A percentile compares a stretch with the other conserved stretches of the same genome.
Evolutionary conservation across 2,329 filamentous ascomycete genomes (phyloP).

Genomic region (Diplocarpon rosae): DNA sequence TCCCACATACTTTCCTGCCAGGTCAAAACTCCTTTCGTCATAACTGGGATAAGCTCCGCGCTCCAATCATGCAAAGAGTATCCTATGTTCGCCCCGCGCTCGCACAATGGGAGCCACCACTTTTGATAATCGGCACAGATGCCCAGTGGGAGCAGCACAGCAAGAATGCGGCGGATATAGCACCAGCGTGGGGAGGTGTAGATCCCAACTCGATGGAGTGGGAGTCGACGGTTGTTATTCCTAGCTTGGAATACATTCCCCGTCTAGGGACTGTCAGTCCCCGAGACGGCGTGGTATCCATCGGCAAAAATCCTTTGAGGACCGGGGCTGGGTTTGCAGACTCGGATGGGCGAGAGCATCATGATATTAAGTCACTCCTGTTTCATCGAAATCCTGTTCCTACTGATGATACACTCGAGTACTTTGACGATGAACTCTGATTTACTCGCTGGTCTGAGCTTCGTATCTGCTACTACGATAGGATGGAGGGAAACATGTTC

Average conservation of each 20-base stretch:
- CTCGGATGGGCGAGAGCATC: not conserved
- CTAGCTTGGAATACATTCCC: not conserved
- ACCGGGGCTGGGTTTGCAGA: not conserved
- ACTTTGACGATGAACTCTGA: too few species aligned
- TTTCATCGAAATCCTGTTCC: not conserved
- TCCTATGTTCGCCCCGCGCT: not conserved
- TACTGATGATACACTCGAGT: too few species aligned
- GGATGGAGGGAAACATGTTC: too few species aligned
- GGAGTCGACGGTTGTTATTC: not conserved
- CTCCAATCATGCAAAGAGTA: not conserved
- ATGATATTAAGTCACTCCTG: not conserved
- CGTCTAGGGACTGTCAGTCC: not conserved
- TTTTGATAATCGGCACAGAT: not conserved
- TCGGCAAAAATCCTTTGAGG: not conserved
- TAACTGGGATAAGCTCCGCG: not conserved
- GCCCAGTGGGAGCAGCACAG: not conserved
- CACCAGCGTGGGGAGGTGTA: not conserved
- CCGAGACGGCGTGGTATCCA: not conserved
- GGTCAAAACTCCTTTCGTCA: not conserved
- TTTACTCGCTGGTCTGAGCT: too few species aligned
- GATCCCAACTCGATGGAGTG: not conserved
- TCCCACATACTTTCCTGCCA: not conserved
- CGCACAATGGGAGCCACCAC: constrained; percentile 1
- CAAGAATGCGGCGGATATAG: not conserved
- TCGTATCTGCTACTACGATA: too few species aligned